These are phyloP conservation scores for Corylus americana DNA, from an alignment of 306 rosid genomes.

Conservation along the genomic window DNA sequence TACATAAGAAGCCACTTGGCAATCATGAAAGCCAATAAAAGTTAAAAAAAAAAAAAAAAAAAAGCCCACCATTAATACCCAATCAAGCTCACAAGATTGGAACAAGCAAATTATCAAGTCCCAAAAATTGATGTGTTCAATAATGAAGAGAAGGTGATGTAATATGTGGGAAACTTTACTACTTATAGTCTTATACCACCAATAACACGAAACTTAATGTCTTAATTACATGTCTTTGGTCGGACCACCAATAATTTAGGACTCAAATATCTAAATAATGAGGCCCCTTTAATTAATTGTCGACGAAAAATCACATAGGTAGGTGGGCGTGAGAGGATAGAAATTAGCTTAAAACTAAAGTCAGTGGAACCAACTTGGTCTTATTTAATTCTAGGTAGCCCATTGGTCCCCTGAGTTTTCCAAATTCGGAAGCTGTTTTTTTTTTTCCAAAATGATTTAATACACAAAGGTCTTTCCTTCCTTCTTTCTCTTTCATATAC, in stretches of 20 bases:
- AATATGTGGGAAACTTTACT: not conserved
- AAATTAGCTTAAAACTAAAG: not conserved
- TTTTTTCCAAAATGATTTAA: no score
- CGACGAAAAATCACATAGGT: slow-evolving; percentile 14
- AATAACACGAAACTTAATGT: slow-evolving; percentile 21
- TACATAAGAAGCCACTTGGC: not conserved
- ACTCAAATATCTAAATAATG: slow-evolving; percentile 36
- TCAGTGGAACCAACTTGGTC: not conserved
- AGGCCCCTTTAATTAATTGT: not conserved
- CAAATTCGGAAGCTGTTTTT: not conserved
- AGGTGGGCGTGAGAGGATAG: slow-evolving; percentile 23
- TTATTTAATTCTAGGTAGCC: not conserved
- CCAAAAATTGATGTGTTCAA: slow-evolving; percentile 11
- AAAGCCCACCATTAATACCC: not conserved
- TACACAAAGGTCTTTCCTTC: no score
- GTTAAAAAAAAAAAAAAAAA: not conserved
- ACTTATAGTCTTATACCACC: not conserved
- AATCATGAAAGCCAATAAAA: not conserved
- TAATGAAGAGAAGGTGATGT: not conserved
- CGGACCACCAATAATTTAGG: slow-evolving; percentile 47
- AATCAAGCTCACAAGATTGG: not conserved
- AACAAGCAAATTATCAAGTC: not conserved
- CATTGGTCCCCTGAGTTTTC: not conserved
- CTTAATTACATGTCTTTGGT: slow-evolving; percentile 4
- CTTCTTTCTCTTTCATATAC: no score